Evolutionary conservation across 2,329 filamentous ascomycete genomes (phyloP), one percentile per base, ranked within the genome.

Genomic region (Pezicula radicicola): DNA sequence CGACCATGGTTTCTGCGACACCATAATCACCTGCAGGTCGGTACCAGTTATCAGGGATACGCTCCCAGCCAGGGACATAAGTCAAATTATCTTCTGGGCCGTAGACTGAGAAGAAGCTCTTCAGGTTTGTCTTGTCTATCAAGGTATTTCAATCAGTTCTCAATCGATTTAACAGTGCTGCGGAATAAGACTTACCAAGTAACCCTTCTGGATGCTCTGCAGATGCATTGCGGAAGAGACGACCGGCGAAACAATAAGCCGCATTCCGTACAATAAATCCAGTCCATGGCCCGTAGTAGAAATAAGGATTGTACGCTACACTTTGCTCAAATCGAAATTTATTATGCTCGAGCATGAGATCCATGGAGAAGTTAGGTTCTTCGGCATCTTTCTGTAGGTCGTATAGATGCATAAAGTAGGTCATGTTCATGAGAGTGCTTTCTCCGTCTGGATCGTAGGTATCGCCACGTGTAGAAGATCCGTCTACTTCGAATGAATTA

Each of bases 281-380:
- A 2, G 74, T 77, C 48, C 75, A 72, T 1, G 77, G 79, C 1
- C 76, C 76, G 42, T 75, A 78, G 63, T 76, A 81, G 61, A 79
- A 79, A 43, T 76, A 66, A 0, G 77, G 76, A 59, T 82, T 82
- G 12, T 67, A 72, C n/a, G 65, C 63, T 7, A 78, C 70, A 41
- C 69, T 73, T 56, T 80, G 65, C 8, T 75, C 54, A 59, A 75
- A 77, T 4, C 76, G 71, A 19, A 68, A 60, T 13, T 67, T 67
- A 6, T 56, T 55, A 41, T 48, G 55, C 6, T 56, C 35, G 16
- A 49, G 50, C 15, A 63, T 55, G 41, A 52, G 27, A 41, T 59
- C 55, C 36, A 64, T 50, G 40, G 54, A 51, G 27, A 48, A 53
- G 50, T 58, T 48, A 21, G 55, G 50, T 28, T 37, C 52, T 44